Base-by-base conservation (phyloP, 2,329 filamentous ascomycete genomes). In the Exserohilum rostratum region DNA sequence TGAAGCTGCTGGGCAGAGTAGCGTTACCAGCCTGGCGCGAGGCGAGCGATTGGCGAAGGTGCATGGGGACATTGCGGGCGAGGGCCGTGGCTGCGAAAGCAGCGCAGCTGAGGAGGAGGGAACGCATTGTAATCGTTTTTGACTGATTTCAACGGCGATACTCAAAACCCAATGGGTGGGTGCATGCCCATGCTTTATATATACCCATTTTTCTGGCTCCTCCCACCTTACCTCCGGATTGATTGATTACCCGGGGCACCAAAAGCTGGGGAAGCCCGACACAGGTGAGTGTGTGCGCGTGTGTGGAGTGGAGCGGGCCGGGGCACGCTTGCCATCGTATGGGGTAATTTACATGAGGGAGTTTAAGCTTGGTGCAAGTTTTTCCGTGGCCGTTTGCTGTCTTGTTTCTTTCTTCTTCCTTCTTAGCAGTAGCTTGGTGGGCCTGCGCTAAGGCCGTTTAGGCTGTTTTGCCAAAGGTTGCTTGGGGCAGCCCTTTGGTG, bases 1-100 rank as follows among this genome's bases (percentile, higher is more conserved):
- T 61, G 53, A 73, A 73, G 34, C 49, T 68, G 39, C 45, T 66
- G 6, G 70, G 68, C 7, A 70, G 61, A 6, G 38, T 42, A 27
- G 46, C 48, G 33, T 42, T 50, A 22, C 27, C 53, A n/a, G 48
- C 15, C 53, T 47, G n/a, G 49, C 11, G 44, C 20, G 31, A 1
- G 11, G 18, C n/a, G 15, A 58, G 31, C 5, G 48, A 37, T 2
- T 46, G 45, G 12, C 31, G 9, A n/a, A 45, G 12, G 22, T 33
- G 31, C 17, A 27, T 18, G 3, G 35, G 48, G 6, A 54, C 18
- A 49, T 44, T 57, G 46, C 55, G 50, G 18, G 62, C 55, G 6
- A 57, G 43, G 30, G 39, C 60, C 4, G 49, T 44, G 31, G 60
- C 55, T 13, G 48, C 55, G n/a, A 62, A 40, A 11, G 53, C 52